A percentile compares a stretch with the other conserved stretches of the same genome.
phyloP scores from a whole-genome alignment of 139 green algal species.

The Asterochloris sp. region DNA sequence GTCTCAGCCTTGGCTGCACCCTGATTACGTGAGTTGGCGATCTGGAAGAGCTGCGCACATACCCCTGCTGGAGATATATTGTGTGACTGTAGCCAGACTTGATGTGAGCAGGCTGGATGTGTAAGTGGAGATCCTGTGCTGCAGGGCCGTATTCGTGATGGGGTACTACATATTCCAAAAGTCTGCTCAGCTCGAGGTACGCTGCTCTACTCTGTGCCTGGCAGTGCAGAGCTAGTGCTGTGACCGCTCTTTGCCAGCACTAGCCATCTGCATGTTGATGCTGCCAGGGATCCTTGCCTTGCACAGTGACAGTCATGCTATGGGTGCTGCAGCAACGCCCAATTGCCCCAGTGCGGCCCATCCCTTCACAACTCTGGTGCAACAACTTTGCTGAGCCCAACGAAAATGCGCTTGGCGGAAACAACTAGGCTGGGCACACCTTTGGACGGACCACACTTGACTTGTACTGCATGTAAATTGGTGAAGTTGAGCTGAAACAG shows the following conservation, averaged over 20 bases:
- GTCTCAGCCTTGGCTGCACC: too few species aligned
- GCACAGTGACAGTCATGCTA: background rate
- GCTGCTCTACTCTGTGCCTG: background rate
- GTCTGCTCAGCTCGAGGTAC: slow-evolving; percentile 21
- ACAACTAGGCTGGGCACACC: too few species aligned
- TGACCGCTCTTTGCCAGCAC: background rate
- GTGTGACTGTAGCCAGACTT: too few species aligned
- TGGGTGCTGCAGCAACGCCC: slow-evolving; percentile 16
- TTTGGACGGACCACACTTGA: too few species aligned
- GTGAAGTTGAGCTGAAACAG: too few species aligned
- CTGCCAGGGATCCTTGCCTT: background rate
- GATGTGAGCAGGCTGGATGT: too few species aligned
- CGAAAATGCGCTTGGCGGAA: slow-evolving; percentile 16
- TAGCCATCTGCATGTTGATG: background rate
- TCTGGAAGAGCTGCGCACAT: too few species aligned
- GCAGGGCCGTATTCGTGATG: slow-evolving; percentile 17
- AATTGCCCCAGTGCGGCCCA: slow-evolving; percentile 12
- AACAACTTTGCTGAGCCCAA: slow-evolving; percentile 22
- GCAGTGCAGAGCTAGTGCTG: background rate
- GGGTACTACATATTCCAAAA: slow-evolving; percentile 6
- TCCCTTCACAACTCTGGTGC: slow-evolving; percentile 28
- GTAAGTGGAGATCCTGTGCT: background rate
- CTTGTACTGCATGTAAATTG: too few species aligned
- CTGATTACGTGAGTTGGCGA: too few species aligned
- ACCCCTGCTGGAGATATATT: too few species aligned